Percentiles rank a stretch among this genome's conserved stretches.
Evolutionary conservation across 805 yeast genomes (phyloP).

Genomic region (Ogataea pini): DNA sequence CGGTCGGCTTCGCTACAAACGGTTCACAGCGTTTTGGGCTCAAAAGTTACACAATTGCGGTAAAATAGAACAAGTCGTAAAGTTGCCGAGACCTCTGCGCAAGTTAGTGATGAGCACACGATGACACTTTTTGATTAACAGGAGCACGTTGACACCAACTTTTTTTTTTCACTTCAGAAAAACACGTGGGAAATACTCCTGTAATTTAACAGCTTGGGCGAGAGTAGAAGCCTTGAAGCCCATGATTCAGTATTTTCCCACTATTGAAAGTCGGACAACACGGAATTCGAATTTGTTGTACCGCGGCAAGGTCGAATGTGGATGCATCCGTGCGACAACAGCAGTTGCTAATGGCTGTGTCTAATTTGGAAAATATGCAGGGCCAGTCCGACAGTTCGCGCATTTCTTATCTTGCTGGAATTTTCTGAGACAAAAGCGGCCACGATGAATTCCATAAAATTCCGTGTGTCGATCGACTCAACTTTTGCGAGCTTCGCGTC

Average conservation of each 20-base stretch:
- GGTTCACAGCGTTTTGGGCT: not conserved
- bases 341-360: not conserved
- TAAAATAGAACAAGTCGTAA: not conserved
- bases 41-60: not conserved
- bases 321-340: not conserved
- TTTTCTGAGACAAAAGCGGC: not conserved
- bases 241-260: no score
- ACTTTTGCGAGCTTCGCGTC: slow-evolving; percentile 1
- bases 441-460: not conserved
- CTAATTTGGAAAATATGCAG: slow-evolving; percentile 1
- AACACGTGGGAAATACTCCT: no score
- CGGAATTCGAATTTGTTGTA: not conserved
- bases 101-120: not conserved
- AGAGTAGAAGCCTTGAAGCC: no score
- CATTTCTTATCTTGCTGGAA: slow-evolving; percentile 7
- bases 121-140: not conserved
- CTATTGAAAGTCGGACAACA: not conserved
- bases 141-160: not conserved
- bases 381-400: not conserved
- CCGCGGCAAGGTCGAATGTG: not conserved
- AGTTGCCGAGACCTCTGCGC: not conserved
- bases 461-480: slow-evolving; percentile 1
- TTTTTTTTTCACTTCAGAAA: no score
- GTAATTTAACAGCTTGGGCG: no score
- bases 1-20: not conserved